Evolutionary conservation across 2,329 filamentous ascomycete genomes (phyloP), one percentile per base, ranked within the genome.

Genomic region (Dactylonectria macrodidyma): DNA sequence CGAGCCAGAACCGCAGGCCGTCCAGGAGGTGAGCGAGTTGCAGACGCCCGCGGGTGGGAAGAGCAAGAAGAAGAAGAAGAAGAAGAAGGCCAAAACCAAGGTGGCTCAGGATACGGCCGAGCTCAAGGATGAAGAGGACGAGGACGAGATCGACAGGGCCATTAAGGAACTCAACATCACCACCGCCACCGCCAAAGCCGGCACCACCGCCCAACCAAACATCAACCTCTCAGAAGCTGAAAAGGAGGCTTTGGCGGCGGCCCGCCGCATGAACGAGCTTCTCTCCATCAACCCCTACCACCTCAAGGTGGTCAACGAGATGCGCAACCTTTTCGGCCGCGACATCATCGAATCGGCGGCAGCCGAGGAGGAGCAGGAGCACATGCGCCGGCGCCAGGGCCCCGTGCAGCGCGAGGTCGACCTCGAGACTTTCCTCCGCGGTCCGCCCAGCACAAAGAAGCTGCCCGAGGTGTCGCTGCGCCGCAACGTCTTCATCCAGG

Each of bases 231-330:
- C 26, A 30, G 26, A 30, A 30, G 26, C 26, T 30, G 26, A 30
- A 7, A 47, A 67, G 48, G 59, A 64, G 54, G 65, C 70, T 2
- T 36, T 50, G 33, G 52, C 38, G 16, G 48, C 67, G 33, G 56
- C 63, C 22, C 59, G 77, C 12, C 74, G 79, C 12, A 77, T 82
- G 48, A 83, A 82, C 64, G 75, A 81, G 34, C 81, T 88, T 4
- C 78, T 90, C 2, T 79, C 81, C 34, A 84, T 89, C 74, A 87
- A 87, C 73, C 89, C 91, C 1, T 88, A 93, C 72, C 90, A 95
- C 73, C 87, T 99, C 11, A 95, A 95, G 78, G 93, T 93, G 8
- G 86, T 92, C 41, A 97, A 97, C 76, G 96, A 99, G 83, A 98
- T 99, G 94, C 92, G 87, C 58, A 84, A 82, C 34, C 79, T 90